Evolutionary conservation across 2,329 filamentous ascomycete genomes (phyloP).

Genomic region (Trichoderma simmonsii): DNA sequence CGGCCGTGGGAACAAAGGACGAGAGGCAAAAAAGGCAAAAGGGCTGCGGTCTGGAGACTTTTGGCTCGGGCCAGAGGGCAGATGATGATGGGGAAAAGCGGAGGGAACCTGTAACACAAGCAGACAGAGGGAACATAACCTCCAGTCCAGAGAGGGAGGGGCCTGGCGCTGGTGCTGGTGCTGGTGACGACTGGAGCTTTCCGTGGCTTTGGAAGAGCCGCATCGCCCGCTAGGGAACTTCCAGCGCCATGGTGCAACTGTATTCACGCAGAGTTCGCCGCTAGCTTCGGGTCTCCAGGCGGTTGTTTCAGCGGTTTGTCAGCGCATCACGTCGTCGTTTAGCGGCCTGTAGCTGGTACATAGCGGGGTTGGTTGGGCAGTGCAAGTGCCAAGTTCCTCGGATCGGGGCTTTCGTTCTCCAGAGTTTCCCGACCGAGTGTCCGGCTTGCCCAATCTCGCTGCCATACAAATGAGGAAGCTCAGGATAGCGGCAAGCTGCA

Average conservation of each 20-base stretch:
- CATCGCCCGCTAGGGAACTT: not conserved
- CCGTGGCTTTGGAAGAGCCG: conserved; percentile 7
- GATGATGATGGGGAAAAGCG: conserved; percentile 7
- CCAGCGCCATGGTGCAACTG: not conserved
- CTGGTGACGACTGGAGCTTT: not conserved
- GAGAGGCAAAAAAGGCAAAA: not conserved
- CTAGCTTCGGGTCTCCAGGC: not conserved
- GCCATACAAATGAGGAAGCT: not conserved
- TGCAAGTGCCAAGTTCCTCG: not conserved
- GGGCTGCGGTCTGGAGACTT: not conserved
- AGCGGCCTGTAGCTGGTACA: not conserved
- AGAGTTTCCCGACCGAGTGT: not conserved
- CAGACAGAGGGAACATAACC: not conserved
- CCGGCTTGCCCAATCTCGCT: not conserved
- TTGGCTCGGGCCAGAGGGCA: not conserved
- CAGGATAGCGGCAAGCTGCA: not conserved
- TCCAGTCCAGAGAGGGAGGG: not conserved
- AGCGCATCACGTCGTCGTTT: not conserved
- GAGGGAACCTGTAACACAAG: not conserved
- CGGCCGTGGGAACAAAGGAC: not conserved
- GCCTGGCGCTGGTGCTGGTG: not conserved
- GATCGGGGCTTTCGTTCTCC: not conserved
- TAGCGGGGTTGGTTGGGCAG: not conserved
- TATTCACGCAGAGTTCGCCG: not conserved
- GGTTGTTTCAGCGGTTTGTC: conserved; percentile 11